Evolutionary conservation across 768 basidiomycete species (phyloP).

Genomic region (Lactarius deliciosus): DNA sequence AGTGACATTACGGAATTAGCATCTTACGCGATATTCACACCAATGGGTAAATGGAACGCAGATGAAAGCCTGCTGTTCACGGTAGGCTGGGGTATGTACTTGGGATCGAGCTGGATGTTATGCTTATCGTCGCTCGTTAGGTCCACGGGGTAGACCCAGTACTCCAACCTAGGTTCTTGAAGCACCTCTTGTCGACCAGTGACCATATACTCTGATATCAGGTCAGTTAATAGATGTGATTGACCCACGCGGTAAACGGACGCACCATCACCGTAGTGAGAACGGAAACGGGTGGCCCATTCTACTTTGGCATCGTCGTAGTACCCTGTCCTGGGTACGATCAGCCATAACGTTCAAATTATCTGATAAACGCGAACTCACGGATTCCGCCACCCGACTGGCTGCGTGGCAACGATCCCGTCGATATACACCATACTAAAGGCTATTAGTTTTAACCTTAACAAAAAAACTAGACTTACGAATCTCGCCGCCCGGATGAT

Average conservation of each 20-base stretch:
- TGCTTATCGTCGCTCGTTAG: constrained; percentile 18
- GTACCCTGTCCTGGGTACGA: not conserved
- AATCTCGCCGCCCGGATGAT: not conserved
- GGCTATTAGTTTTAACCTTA: not conserved
- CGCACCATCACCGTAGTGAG: constrained; percentile 12
- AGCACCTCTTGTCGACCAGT: constrained; percentile 7
- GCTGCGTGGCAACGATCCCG: not conserved
- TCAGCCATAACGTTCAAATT: too few relatives aligned
- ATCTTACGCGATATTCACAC: constrained; percentile 13
- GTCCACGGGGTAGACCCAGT: constrained; percentile 7
- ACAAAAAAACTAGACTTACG: constrained; percentile 9
- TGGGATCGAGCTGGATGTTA: constrained; percentile 19
- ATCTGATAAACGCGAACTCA: not conserved
- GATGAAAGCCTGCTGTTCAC: constrained; percentile 13
- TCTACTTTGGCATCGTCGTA: not conserved
- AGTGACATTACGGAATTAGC: not conserved
- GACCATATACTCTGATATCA: constrained; percentile 16
- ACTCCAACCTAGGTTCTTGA: constrained; percentile 11
- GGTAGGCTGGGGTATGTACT: constrained; percentile 18
- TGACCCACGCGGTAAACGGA: not conserved
- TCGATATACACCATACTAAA: constrained; percentile 8
- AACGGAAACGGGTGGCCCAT: not conserved
- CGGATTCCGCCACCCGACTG: constrained; percentile 8
- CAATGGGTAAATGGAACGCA: constrained; percentile 12
- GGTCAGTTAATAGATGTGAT: not conserved